These are phyloP conservation scores for Claviceps maximensis DNA, from an alignment of 2,329 filamentous ascomycete genomes.

Conservation along the genomic window DNA sequence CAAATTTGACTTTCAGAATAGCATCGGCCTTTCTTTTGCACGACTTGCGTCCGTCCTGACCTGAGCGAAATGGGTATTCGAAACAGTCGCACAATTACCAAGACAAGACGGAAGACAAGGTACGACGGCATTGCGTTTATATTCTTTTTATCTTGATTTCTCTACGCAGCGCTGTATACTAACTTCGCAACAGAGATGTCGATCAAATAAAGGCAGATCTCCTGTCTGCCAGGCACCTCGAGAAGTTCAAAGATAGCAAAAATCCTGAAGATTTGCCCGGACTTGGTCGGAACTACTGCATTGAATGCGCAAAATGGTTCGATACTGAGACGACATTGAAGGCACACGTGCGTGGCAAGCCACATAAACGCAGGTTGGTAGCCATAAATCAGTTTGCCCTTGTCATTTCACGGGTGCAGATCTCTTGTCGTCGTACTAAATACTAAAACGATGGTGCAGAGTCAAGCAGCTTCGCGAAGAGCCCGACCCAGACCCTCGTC, in stretches of 20 bases:
- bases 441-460: conserved; percentile 30
- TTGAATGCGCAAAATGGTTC: conserved; percentile 93
- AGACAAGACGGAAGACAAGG: conserved; percentile 62
- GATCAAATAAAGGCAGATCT: conserved; percentile 87
- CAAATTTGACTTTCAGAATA: not conserved
- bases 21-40: not conserved
- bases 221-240: conserved; percentile 63
- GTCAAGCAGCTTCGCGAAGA: conserved; percentile 71
- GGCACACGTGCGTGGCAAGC: conserved; percentile 73
- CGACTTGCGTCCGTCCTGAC: not conserved
- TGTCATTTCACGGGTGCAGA: not conserved
- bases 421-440: not conserved
- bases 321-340: conserved; percentile 67
- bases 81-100: conserved; percentile 53
- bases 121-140: conserved; percentile 19
- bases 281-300: conserved; percentile 75
- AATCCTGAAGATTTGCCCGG: conserved; percentile 77
- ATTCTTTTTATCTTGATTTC: not conserved
- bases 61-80: conserved; percentile 48
- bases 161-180: not conserved
- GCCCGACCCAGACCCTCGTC: conserved; percentile 76
- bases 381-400: not conserved
- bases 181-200: conserved; percentile 53
- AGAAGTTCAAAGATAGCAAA: conserved; percentile 66
- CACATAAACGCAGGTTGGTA: conserved; percentile 67